Percentiles rank a stretch among this genome's conserved stretches.
Conservation (phyloP, 371 early-diverging fungal genomes). For the Apophysomyces ossiformis region DNA sequence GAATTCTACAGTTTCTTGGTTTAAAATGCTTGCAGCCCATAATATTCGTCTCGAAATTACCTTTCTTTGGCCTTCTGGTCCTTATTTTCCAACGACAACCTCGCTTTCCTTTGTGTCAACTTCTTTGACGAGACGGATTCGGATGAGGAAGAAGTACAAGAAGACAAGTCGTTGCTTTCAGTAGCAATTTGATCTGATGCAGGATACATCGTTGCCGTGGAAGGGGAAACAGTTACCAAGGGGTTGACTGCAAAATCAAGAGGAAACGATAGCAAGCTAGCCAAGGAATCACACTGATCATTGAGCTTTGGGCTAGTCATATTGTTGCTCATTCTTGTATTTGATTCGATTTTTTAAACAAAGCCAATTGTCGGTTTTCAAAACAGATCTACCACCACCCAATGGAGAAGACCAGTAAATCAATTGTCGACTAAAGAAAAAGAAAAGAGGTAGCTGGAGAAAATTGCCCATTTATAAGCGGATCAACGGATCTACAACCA, state of each 20-base stretch:
- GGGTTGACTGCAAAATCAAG: constrained; percentile 39
- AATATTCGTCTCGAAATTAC: constrained; percentile 9
- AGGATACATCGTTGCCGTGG: constrained; percentile 18
- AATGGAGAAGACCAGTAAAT: constrained; percentile 39
- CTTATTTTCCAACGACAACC: constrained; percentile 46
- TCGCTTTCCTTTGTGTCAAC: constrained; percentile 29
- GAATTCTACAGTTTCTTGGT: constrained; percentile 48
- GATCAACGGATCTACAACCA: constrained; percentile 8
- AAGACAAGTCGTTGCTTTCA: constrained; percentile 16
- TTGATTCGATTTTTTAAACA: constrained; percentile 15
- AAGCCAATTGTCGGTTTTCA: constrained; percentile 11
- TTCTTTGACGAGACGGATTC: constrained; percentile 6
- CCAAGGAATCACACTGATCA: constrained; percentile 21
- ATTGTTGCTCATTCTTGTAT: constrained; percentile 16
- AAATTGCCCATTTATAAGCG: constrained; percentile 8
- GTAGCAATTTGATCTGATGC: constrained; percentile 13
- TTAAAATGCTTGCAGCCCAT: neutral
- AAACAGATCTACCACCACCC: constrained; percentile 44
- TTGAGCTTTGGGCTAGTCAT: constrained; percentile 18
- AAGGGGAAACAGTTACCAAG: constrained; percentile 23
- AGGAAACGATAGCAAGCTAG: constrained; percentile 33
- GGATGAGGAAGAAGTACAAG: constrained; percentile 2
- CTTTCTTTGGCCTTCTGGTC: constrained; percentile 57
- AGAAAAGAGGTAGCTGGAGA: constrained; percentile 24
- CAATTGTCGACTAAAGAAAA: constrained; percentile 28